Percentiles rank a stretch among this genome's conserved stretches.
Evolutionary conservation across 345 rosid species (phyloP).

Genomic region (Diplotaxis tenuifolia): DNA sequence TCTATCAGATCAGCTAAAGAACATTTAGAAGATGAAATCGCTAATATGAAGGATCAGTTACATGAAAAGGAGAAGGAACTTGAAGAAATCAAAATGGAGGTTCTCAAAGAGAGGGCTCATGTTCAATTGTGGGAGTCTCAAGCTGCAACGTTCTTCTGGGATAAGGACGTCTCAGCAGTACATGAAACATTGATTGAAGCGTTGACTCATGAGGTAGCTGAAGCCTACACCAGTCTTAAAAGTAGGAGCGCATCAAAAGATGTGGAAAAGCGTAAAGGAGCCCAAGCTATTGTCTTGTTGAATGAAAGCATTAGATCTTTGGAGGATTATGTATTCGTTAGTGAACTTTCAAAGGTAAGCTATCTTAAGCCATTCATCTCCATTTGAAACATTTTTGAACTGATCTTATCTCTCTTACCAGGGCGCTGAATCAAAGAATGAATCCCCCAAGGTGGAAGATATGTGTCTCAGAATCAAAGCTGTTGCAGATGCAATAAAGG

Average conservation of each 20-base stretch:
- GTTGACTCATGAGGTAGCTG: conserved; percentile 51
- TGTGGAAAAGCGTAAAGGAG: conserved; percentile 47
- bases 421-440: conserved; percentile 36
- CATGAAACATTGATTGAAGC: conserved; percentile 55
- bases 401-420: conserved; percentile 36
- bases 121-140: conserved; percentile 57
- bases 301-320: conserved; percentile 55
- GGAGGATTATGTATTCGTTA: conserved; percentile 48
- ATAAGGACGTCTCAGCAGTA: conserved; percentile 48
- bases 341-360: conserved; percentile 49
- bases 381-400: conserved; percentile 11
- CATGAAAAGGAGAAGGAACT: conserved; percentile 46
- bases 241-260: conserved; percentile 39
- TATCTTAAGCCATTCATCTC: conserved; percentile 1
- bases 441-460: conserved; percentile 37
- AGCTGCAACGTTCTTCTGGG: conserved; percentile 47
- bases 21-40: conserved; percentile 43
- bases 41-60: conserved; percentile 39
- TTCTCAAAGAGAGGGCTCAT: conserved; percentile 44
- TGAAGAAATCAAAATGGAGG: conserved; percentile 43
- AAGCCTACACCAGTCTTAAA: conserved; percentile 44
- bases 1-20: conserved; percentile 39
- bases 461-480: conserved; percentile 61
- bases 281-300: conserved; percentile 54
- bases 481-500: conserved; percentile 52